Evolutionary conservation across 441 rosid species (phyloP).

Genomic region (Pelargonium australe): DNA sequence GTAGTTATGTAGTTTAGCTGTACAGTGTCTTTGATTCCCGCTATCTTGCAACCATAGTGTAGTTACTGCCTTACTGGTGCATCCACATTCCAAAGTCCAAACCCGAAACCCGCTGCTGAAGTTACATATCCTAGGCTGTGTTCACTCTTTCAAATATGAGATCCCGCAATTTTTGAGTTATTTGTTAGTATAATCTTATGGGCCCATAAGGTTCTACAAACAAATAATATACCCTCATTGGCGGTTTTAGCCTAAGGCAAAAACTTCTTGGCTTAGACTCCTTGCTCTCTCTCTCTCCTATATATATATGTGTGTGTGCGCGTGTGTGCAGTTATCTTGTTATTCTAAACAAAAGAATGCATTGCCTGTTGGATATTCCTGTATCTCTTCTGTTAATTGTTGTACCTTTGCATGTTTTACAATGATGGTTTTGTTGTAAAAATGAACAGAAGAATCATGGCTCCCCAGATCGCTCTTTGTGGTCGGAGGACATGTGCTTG

Average conservation of each 20-base stretch:
- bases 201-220: not conserved
- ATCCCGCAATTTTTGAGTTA: not conserved
- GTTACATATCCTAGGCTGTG: not conserved
- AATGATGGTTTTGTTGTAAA: not conserved
- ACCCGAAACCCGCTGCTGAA: not conserved
- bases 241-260: no score
- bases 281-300: no score
- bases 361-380: not conserved
- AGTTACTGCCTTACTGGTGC: not conserved
- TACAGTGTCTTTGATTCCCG: not conserved
- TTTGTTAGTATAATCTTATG: not conserved
- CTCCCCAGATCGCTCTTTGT: slow-evolving; percentile 65
- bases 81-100: not conserved
- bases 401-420: not conserved
- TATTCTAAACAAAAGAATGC: not conserved
- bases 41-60: not conserved
- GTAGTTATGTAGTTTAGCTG: not conserved
- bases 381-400: not conserved
- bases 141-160: not conserved
- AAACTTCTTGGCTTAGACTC: no score
- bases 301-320: not conserved
- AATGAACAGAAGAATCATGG: slow-evolving; percentile 56
- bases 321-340: not conserved
- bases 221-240: no score
- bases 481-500: slow-evolving; percentile 46